Percentiles rank a stretch among this genome's conserved stretches.
These are phyloP conservation scores for Capsicum chinense DNA, from an alignment of 257 asterid species.

Conservation along the genomic window DNA sequence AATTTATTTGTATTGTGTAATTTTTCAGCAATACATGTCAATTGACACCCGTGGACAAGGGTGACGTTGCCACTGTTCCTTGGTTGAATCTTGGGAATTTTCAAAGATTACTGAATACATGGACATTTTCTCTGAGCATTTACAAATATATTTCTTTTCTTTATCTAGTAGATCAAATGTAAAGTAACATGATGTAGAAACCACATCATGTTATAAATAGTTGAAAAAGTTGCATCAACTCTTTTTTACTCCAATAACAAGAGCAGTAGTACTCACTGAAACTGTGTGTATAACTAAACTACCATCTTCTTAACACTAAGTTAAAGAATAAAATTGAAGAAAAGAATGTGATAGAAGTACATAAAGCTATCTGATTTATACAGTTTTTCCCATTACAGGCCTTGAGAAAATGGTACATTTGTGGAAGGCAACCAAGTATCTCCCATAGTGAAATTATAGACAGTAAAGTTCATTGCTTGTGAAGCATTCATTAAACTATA, in stretches of 20 bases:
- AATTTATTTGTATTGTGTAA: background rate
- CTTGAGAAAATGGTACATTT: slow-evolving; percentile 40
- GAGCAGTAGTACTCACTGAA: background rate
- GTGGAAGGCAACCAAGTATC: slow-evolving; percentile 46
- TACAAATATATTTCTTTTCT: background rate
- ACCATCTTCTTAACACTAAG: background rate
- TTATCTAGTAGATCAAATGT: background rate
- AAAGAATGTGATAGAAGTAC: background rate
- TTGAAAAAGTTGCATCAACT: background rate
- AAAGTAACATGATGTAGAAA: background rate
- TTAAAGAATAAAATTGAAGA: slow-evolving; percentile 11
- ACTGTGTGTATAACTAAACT: background rate
- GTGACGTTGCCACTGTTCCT: background rate
- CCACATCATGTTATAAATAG: background rate
- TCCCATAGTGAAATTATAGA: slow-evolving; percentile 47
- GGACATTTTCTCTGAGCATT: background rate
- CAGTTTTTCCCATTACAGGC: background rate
- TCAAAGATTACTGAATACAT: background rate
- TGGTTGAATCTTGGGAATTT: background rate
- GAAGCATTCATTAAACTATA: slow-evolving; percentile 34
- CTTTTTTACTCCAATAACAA: background rate
- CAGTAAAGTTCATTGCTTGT: slow-evolving; percentile 47
- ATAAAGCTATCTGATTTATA: slow-evolving; percentile 1
- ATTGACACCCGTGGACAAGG: background rate
- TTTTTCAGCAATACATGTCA: background rate